Evolutionary conservation across 371 early-diverging fungal genomes (phyloP), one percentile per base, ranked within the genome.

Genomic region (Coemansia sp.): DNA sequence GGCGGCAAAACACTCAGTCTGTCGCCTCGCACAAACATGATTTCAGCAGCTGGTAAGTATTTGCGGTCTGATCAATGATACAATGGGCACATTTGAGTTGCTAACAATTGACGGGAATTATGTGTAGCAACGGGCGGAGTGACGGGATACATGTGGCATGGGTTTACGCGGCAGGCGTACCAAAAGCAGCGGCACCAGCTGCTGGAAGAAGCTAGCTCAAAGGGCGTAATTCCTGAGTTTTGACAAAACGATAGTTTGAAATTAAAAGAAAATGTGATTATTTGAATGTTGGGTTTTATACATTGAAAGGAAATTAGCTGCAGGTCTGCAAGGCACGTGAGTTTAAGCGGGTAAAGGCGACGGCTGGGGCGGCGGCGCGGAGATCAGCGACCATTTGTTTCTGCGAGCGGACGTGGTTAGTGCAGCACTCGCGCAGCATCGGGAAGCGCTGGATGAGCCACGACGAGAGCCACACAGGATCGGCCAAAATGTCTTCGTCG

Each of bases 101-200:
- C 32, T 32, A 32, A 32, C 32, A 32, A 32, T 9, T 7, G 9
- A 32, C 32, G 8, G 36, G 11, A 8, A 36, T 6, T 12, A 11
- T 1, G 8, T 71, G 62, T 74, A 74, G 75, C 53, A 2, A 75
- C 75, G 6, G 76, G 76, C 48, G 67, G 63, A 0, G 67, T 71
- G 61, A 71, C 76, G 9, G 76, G 76, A 6, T 75, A 75, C 65
- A 75, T 75, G 76, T 75, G 76, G 76, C 65, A 67, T 28, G 76
- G 76, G 11, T 71, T 71, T 49, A 75, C 76, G 8, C 63, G 76
- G 19, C 76, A 75, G 51, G 76, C 76, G 21, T 75, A 71, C 62
- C 65, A 75, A 58, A 71, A 63, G 53, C 66, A 70, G 55, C 76
- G 76, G 15, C 67, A 29, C 21, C 71, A 64, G 61, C 57, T 71